These are phyloP conservation scores for Perkinsus olseni DNA, from an alignment of 169 alveolate genomes.

Conservation along the genomic window DNA sequence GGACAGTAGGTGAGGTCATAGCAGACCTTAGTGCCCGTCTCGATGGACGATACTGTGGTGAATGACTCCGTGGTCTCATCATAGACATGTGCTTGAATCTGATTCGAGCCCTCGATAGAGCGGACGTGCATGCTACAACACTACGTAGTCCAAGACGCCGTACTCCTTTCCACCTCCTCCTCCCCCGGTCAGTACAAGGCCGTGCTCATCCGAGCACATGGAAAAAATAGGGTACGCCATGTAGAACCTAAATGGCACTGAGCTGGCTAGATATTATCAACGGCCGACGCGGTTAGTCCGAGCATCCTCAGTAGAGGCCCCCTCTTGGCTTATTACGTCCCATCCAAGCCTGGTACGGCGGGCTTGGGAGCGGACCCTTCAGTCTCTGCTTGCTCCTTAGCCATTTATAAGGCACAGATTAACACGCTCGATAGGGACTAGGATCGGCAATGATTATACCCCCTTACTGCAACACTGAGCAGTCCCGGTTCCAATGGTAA, in stretches of 20 bases:
- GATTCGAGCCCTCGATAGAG: too few relatives aligned
- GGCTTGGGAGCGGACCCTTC: background rate
- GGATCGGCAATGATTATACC: background rate
- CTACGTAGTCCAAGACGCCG: background rate
- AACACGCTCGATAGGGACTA: background rate
- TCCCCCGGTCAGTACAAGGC: background rate
- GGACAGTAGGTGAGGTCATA: background rate
- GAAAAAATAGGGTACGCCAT: background rate
- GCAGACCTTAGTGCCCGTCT: background rate
- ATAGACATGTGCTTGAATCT: background rate
- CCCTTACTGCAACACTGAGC: background rate
- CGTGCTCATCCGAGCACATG: background rate
- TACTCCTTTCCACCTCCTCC: background rate
- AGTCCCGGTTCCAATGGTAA: too few relatives aligned
- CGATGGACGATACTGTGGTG: background rate
- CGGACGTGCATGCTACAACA: too few relatives aligned
- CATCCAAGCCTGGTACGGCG: background rate
- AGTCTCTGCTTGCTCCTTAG: background rate
- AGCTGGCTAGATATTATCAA: too few relatives aligned
- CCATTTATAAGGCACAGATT: background rate
- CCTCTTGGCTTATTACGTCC: background rate
- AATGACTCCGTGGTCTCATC: background rate
- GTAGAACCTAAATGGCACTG: background rate
- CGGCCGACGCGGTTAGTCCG: too few relatives aligned
- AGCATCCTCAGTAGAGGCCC: too few relatives aligned